Evolutionary conservation across 192 early-diverging fungal genomes (phyloP).

Genomic region (Coemansia sp.): DNA sequence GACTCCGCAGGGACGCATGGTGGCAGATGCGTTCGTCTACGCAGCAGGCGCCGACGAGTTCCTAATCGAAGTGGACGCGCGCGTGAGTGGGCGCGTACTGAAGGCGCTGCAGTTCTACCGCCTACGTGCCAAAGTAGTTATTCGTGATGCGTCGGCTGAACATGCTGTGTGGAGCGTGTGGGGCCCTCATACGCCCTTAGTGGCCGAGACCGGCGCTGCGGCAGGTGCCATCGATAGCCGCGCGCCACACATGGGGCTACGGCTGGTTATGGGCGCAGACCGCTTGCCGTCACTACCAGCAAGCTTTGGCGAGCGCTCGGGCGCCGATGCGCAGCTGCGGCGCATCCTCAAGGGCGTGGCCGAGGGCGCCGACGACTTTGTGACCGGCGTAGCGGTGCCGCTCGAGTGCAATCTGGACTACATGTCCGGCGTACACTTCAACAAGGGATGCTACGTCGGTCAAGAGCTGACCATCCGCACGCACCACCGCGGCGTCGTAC

Average conservation of each 20-base stretch:
- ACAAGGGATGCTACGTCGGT: conserved; percentile 97
- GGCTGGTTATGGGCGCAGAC: conserved; percentile 45
- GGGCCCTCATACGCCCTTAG: conserved; percentile 58
- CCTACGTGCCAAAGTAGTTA: conserved; percentile 71
- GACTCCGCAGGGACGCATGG: conserved; percentile 80
- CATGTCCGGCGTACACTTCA: conserved; percentile 93
- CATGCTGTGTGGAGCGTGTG: conserved; percentile 73
- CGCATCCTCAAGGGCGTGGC: conserved; percentile 83
- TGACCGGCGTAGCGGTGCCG: conserved; percentile 67
- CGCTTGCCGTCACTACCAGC: conserved; percentile 43
- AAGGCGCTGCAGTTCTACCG: conserved; percentile 73
- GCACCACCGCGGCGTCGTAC: conserved; percentile 88
- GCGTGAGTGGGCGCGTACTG: conserved; percentile 50
- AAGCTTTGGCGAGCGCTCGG: conserved; percentile 53
- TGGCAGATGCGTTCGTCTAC: conserved; percentile 90
- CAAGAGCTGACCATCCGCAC: conserved; percentile 98
- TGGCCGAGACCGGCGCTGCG: conserved; percentile 10
- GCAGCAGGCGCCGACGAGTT: conserved; percentile 57
- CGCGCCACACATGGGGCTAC: conserved; percentile 58
- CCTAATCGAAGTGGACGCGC: conserved; percentile 75
- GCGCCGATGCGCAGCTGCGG: conserved; percentile 66
- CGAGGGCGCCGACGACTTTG: conserved; percentile 84
- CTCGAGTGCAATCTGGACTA: conserved; percentile 91
- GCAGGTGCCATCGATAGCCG: conserved; percentile 55
- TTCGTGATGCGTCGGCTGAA: conserved; percentile 64